Evolutionary conservation across 768 basidiomycete species (phyloP), one percentile per base, ranked within the genome.

Genomic region (Tricholomella constricta): DNA sequence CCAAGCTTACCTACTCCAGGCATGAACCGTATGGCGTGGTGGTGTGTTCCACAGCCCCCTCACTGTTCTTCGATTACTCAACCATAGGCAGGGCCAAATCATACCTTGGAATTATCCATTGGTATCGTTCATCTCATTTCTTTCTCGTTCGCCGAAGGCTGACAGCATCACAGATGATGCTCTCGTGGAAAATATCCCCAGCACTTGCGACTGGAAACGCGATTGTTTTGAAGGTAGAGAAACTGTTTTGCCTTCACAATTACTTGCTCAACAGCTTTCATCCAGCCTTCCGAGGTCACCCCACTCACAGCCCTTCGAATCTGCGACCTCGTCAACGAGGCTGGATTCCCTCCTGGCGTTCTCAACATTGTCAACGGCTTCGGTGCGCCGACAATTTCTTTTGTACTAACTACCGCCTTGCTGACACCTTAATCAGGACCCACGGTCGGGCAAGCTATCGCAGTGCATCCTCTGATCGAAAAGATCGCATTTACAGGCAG

Each of bases 401-500:
- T n/a, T n/a, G n/a, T n/a, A n/a, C n/a, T n/a, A n/a, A n/a, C n/a
- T n/a, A n/a, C n/a, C n/a, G n/a, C n/a, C n/a, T n/a, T n/a, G n/a
- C n/a, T n/a, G n/a, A n/a, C n/a, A n/a, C n/a, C n/a, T n/a, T 52
- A 17, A n/a, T n/a, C 75, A 58, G 86, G 86, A 1, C 38, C 48
- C 26, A 79, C 77, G 15, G 86, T 80, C 15, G 88, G 89, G 0
- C 64, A 84, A 34, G 85, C 87, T 22, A 82, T 90, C 51, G 63
- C 77, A 3, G 70, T 73, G 29, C 86, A 89, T 70, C 75, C 74
- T 58, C 70, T 59, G 9, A 69, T 89, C 59, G 78, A 82, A 54
- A 89, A 88, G 73, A 78, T 94, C 25, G 86, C 91, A 0, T 95
- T 96, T 74, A 96, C 94, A 0, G 93, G 92, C 3, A 88, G 86